These are phyloP conservation scores for Fusarium humuli DNA, from an alignment of 2,329 filamentous ascomycete genomes.

Conservation along the genomic window DNA sequence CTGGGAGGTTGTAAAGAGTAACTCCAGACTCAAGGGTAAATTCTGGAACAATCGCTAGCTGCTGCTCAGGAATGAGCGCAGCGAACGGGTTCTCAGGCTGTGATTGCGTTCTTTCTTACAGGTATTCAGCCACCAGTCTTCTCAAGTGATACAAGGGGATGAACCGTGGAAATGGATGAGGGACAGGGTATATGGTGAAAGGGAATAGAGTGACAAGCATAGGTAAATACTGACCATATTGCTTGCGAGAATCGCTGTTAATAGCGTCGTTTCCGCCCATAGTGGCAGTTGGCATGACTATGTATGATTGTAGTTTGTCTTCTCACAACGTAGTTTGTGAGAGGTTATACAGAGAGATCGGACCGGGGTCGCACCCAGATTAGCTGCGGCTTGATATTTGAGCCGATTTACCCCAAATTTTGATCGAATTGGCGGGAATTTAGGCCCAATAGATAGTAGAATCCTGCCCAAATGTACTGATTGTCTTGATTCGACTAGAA, in stretches of 20 bases:
- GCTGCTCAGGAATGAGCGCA: constrained; percentile 86
- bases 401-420: constrained; percentile 11
- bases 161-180: not conserved
- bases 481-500: constrained; percentile 26
- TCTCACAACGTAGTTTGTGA: constrained; percentile 10
- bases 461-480: constrained; percentile 23
- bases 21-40: constrained; percentile 95
- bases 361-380: constrained; percentile 24
- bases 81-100: constrained; percentile 95
- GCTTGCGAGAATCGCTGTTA: constrained; percentile 35
- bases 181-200: not conserved
- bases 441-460: constrained; percentile 28
- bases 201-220: not conserved
- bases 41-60: constrained; percentile 85
- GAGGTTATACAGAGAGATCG: constrained; percentile 24
- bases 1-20: constrained; percentile 78
- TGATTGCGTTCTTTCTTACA: constrained; percentile 71
- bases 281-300: constrained; percentile 30
- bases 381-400: constrained; percentile 19
- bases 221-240: constrained; percentile 49
- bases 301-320: constrained; percentile 3
- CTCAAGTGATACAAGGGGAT: not conserved
- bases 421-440: constrained; percentile 21
- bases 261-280: constrained; percentile 43
- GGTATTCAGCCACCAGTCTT: constrained; percentile 70